Conservation (phyloP, 2,329 filamentous ascomycete genomes). For the Xylariomycetidae sp. region DNA sequence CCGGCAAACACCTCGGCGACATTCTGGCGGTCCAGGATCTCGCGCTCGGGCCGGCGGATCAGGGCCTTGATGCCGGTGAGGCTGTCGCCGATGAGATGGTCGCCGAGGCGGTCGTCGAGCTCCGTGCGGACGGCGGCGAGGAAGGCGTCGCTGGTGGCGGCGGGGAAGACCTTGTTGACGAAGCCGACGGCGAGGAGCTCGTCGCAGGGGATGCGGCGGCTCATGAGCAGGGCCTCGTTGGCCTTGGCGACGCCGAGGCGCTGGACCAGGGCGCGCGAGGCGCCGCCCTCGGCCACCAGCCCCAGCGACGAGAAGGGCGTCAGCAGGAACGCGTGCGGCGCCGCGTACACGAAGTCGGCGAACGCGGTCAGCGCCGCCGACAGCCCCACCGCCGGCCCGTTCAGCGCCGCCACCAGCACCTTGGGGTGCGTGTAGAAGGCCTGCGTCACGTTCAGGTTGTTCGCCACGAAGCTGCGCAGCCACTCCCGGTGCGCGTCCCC, state of each 20-base stretch:
- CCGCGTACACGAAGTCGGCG: conserved; percentile 88
- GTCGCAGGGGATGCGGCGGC: conserved; percentile 64
- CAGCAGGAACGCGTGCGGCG: conserved; percentile 75
- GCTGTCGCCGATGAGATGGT: conserved; percentile 73
- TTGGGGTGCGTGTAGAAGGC: conserved; percentile 93
- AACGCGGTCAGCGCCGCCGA: conserved; percentile 76
- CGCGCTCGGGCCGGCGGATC: conserved; percentile 67
- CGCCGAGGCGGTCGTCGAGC: conserved; percentile 73
- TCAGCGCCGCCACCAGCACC: conserved; percentile 84
- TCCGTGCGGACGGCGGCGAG: conserved; percentile 65
- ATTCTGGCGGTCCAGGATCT: conserved; percentile 69
- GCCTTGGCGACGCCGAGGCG: conserved; percentile 75
- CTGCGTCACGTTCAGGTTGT: conserved; percentile 85
- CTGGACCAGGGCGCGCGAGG: conserved; percentile 71
- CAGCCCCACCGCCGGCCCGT: conserved; percentile 85
- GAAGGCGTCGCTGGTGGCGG: conserved; percentile 58
- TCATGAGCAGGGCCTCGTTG: conserved; percentile 92
- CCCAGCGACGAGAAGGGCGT: conserved; percentile 89
- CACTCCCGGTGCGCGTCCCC: conserved; percentile 43
- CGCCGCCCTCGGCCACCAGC: conserved; percentile 82
- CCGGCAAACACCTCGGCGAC: conserved; percentile 82
- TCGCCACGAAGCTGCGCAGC: conserved; percentile 67
- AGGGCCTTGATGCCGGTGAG: conserved; percentile 79
- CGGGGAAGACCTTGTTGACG: conserved; percentile 74
- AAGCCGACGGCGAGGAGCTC: conserved; percentile 74